Conservation (phyloP, 768 basidiomycete genomes). For the Serendipita sp. region DNA sequence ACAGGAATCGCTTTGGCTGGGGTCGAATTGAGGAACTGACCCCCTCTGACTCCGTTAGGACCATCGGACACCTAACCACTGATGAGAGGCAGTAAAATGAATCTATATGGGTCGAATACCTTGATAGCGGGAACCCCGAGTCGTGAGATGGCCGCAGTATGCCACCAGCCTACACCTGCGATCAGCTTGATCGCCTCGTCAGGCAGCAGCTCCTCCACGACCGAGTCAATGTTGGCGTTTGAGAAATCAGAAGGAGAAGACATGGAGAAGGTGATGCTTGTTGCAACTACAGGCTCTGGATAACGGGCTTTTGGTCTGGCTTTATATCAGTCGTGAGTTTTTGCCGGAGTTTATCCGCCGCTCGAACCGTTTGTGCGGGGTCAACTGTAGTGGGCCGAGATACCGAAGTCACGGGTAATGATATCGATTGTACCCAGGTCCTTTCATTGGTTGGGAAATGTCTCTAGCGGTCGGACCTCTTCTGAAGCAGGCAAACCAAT, state of each 20-base stretch:
- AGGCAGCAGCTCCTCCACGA: conserved; percentile 47
- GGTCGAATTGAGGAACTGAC: conserved; percentile 66
- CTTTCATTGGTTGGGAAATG: no score
- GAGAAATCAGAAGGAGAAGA: conserved; percentile 48
- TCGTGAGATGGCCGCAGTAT: conserved; percentile 52
- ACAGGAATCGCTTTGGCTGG: conserved; percentile 67
- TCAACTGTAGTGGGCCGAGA: no score
- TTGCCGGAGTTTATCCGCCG: no score
- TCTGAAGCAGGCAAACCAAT: no score
- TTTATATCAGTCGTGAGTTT: neutral
- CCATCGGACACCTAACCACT: conserved; percentile 51
- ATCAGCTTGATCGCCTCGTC: conserved; percentile 60
- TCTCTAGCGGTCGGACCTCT: no score
- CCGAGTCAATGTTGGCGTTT: conserved; percentile 39
- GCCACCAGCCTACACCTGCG: conserved; percentile 73
- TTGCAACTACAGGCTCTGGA: neutral
- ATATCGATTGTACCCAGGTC: no score
- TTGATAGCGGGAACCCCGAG: conserved; percentile 59
- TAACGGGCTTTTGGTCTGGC: neutral
- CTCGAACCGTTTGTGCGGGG: no score
- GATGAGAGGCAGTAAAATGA: neutral
- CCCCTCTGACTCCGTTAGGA: conserved; percentile 58
- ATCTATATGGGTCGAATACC: conserved; percentile 19
- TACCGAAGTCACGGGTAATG: no score
- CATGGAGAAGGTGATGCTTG: neutral